phyloP scores from a whole-genome alignment of 2,329 filamentous ascomycete genomes.

The Xylaria sp. region DNA sequence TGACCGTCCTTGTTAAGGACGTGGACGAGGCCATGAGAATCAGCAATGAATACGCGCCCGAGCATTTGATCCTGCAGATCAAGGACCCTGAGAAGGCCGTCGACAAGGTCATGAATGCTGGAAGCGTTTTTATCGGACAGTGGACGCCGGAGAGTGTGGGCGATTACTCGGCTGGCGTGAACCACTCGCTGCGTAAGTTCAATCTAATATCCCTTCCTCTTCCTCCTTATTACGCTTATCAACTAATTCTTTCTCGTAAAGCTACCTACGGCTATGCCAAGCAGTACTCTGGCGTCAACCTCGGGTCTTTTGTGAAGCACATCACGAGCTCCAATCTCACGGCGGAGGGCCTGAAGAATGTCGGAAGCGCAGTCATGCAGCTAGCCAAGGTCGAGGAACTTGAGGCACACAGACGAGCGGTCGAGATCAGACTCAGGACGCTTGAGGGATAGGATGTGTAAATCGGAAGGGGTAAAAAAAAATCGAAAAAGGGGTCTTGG shows the following conservation, averaged over 20 bases:
- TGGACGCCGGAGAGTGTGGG: constrained; percentile 99
- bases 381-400: constrained; percentile 93
- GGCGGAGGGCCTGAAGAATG: constrained; percentile 82
- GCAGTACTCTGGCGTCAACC: constrained; percentile 97
- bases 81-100: constrained; percentile 78
- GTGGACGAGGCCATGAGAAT: constrained; percentile 79
- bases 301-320: constrained; percentile 96
- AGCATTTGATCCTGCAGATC: constrained; percentile 94
- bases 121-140: constrained; percentile 92
- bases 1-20: constrained; percentile 80
- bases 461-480: background rate
- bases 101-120: constrained; percentile 87
- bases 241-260: constrained; percentile 51
- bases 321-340: constrained; percentile 95
- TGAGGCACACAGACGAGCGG: constrained; percentile 90
- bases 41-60: constrained; percentile 94
- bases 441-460: constrained; percentile 12
- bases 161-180: constrained; percentile 97
- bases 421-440: constrained; percentile 81
- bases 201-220: background rate
- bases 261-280: constrained; percentile 98
- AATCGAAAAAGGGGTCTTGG: background rate
- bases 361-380: constrained; percentile 92
- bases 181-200: constrained; percentile 92
- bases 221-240: background rate